Base-by-base conservation (phyloP, 1,139 yeast genomes). In the Suhomyces wounanorum region DNA sequence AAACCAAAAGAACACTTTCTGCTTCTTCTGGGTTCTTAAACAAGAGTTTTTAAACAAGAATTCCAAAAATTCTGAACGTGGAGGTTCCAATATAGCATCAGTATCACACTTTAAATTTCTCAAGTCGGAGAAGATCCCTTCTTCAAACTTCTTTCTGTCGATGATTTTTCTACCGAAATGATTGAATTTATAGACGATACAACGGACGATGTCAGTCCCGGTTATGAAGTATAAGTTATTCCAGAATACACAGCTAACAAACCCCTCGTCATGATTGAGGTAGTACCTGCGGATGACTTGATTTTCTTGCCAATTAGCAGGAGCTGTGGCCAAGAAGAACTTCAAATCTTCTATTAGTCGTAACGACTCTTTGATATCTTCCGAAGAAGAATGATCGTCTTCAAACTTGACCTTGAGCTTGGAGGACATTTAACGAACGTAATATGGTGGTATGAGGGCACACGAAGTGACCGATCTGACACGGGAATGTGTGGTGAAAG, bases 1-100 rank as follows among this genome's bases (percentile, higher is more conserved):
- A 67, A 89, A 92, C 99, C 99, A 94, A 67, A 87, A 91, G 66
- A 94, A 94, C 39, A 94, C 98, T 66, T 94, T 94, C 66, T 94
- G 99, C 65, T 94, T 94, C 77, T 94, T 94, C 64, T 94, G 98
- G 1, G 99, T 94, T 59, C 97, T 79, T 23, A 94, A 77, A 66
- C 99, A 92, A 56, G 87, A 84, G 65, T 94, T 90, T 62, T 87
- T 88, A 69, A 87, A 90, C 43, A 94, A 73, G 60, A 92, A 91
- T 57, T 88, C 90, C 53, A 94, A 77, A 65, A 94, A 91, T 43
- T 84, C 87, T 0, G 96, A 89, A 64, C 90, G 84, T 8, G 99
- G 97, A 47, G 84, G 84, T 66, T 94, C 98, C 52, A 94, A 75
- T 3, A 90, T 81, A 5, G 98, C 97, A 72, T 92, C 96, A 3